Base-by-base conservation (phyloP, 768 basidiomycete genomes). In the Porphyrellus cyaneotinctus region DNA sequence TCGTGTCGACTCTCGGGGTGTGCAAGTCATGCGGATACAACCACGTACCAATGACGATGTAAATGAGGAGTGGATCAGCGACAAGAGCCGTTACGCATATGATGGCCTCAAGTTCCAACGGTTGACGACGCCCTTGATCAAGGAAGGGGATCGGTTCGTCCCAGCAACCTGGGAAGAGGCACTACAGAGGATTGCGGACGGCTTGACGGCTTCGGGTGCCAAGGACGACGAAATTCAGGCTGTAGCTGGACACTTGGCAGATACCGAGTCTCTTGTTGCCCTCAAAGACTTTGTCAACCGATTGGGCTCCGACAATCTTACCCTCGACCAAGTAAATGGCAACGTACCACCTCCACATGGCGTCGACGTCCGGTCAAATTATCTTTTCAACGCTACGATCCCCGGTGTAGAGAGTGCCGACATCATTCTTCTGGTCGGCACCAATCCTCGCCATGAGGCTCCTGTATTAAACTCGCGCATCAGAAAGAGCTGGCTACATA, bases 61-160 rank as follows among this genome's bases (percentile, higher is more conserved):
- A 58, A 99, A 99, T 70, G 97, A 99, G 75, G 97, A 99, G 71
- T 98, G 97, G 97, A 95, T 99, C 69, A 93, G 82, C 70, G 97
- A 99, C 79, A 99, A 99, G 80, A 94, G 95, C 2, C 89, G 97
- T 52, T 94, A 93, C 70, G 90, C 95, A 1, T 89, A 94, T 70
- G 97, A 99, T 63, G 97, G 97, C 11, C 80, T 99, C 30, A 84
- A 84, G 64, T 95, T 92, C 79, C 97, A 99, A 70, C 88, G 95
- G 20, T 75, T 99, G 62, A 97, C 95, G 4, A 87, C 86, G 0
- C 97, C 97, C 3, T 80, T 98, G 38, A 74, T 97, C 58, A 89
- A 94, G 68, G 77, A 85, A 50, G 95, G 90, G n/a, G 91, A 95
- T 67, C 84, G 94, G 15, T 98, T 98, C 69, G 86, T 94, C 26